Percentiles rank a stretch among this genome's conserved stretches.
These are phyloP conservation scores for Amauroascus niger DNA, from an alignment of 2,329 filamentous ascomycete genomes.

Conservation along the genomic window DNA sequence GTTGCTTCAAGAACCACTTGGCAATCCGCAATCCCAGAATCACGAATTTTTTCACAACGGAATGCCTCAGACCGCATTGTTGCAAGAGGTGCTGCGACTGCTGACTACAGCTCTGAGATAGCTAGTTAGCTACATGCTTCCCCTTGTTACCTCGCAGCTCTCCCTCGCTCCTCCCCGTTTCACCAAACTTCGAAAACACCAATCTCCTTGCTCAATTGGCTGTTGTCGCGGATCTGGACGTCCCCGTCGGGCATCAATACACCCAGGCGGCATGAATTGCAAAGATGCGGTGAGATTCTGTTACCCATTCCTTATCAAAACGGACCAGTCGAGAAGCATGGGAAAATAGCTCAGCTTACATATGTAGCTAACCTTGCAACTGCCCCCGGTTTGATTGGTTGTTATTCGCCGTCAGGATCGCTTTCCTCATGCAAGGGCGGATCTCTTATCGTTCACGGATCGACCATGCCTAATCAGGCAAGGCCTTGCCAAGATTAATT, in stretches of 20 bases:
- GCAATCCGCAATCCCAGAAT: background rate
- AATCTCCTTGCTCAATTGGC: background rate
- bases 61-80: too few species aligned
- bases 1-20: background rate
- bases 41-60: background rate
- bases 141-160: background rate
- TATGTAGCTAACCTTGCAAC: constrained; percentile 3
- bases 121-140: too few species aligned
- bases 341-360: constrained; percentile 6
- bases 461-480: background rate
- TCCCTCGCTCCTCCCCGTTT: background rate
- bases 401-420: constrained; percentile 7
- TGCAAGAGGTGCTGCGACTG: too few species aligned
- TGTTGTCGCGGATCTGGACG: background rate
- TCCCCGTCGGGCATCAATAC: constrained; percentile 4
- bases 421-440: constrained; percentile 5
- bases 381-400: background rate
- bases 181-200: background rate
- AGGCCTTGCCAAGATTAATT: constrained; percentile 1
- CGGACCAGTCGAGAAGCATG: background rate
- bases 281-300: constrained; percentile 3
- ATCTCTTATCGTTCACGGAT: constrained; percentile 5
- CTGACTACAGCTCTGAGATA: too few species aligned
- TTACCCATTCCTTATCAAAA: background rate
- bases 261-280: background rate